Base-by-base conservation (phyloP, 1,284 basidiomycete species). In the Fereydounia khargensis region DNA sequence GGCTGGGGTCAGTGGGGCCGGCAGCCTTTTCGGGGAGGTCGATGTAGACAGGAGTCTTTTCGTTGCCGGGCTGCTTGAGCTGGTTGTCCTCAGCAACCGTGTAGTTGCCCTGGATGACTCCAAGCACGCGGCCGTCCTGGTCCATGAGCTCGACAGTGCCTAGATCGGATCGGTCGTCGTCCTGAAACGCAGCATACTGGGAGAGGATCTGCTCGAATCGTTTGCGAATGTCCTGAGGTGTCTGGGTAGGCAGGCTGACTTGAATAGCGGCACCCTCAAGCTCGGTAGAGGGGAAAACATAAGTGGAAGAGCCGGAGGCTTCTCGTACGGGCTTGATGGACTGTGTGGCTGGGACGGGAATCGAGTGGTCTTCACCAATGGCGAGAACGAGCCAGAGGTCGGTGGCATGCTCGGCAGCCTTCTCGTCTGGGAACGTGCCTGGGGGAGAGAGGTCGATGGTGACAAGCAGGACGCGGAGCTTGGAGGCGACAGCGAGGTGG, bases 31-130 rank as follows among this genome's bases (percentile, higher is more conserved):
- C 53, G 37, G 58, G 58, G 13, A 59, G 54, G 18, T 69, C 66
- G 39, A 69, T 56, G 16, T 65, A 40, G 6, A 69, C 66, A 3
- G 66, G 66, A 10, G 56, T 44, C 41, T 69, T 69, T 35, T 68
- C 65, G 37, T 52, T 50, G 22, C 65, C 65, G 10, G 52, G 40
- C 30, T 52, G 52, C 9, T 47, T 55, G 40, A 68, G 45, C 4
- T 42, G 32, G n/a, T 50, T 47, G 20, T 53, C 44, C 33, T 68
- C 65, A 17, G 31, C 47, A 1, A 59, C 42, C 13, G 45, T 44
- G 48, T 55, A 66, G 30, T 41, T 37, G 23, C 56, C 63, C 22
- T 59, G 47, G 8, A 66, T 31, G 2, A 54, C 42, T n/a, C 60
- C 63, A 31, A 66, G 30, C 9, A 66, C 50, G n/a, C 62, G 34